Evolutionary conservation across 2,329 filamentous ascomycete genomes (phyloP), one percentile per base, ranked within the genome.

Genomic region (Periglandula ipomoeae): DNA sequence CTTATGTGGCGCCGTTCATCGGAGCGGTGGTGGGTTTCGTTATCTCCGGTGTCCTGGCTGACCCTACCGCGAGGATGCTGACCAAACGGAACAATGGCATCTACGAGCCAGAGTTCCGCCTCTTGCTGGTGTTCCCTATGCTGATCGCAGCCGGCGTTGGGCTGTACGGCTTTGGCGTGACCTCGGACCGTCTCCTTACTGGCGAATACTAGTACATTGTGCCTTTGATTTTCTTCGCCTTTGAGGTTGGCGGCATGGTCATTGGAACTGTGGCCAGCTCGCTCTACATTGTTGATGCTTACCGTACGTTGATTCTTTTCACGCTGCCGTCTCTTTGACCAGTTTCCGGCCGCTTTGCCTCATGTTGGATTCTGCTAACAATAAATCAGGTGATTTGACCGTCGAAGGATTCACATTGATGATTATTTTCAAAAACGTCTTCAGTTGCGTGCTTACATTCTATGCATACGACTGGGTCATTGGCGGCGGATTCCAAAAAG

Each of bases 361-460:
- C n/a, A 11, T 8, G 30, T 11, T 32, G 30, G 15, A 32, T n/a
- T n/a, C n/a, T 10, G n/a, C 50, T 27, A 8, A 37, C 15, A 3
- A 1, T 9, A 5, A 9, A 32, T n/a, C 47, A 87, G 84, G 83
- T 7, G 84, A 91, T 53, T 80, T 95, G 49, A 81, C 87, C 1
- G 80, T 95, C 43, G 90, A 96, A 67, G 87, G 83, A 6, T 95
- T 95, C 64, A 95, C 89, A 0, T 87, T 88, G 66, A 79, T 93
- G 63, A 78, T 95, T 55, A 83, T 95, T 47, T 95, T 96, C 74
- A 96, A 96, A 69, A 95, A 96, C 66, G 78, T 96, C 53, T 95
- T 96, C 70, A 87, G 84, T 53, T 96, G 94, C 59, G 80, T 82
- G 6, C 71, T 96, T 49, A 95, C 90, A 0, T 94, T 84, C 63